phyloP scores from a whole-genome alignment of 768 basidiomycete genomes.

The Amyloporia xantha region DNA sequence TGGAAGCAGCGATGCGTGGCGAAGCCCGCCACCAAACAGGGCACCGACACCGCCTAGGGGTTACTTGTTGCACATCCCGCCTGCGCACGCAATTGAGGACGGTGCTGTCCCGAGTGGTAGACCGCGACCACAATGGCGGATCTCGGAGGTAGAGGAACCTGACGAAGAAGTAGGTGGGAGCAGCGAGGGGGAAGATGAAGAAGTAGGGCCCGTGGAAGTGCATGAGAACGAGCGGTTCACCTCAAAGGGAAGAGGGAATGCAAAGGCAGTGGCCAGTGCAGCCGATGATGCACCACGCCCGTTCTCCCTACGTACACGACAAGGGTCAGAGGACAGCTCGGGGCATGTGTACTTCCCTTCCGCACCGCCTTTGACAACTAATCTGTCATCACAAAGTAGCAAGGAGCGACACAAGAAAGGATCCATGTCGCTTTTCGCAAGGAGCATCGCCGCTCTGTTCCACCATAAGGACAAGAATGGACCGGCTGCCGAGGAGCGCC shows the following conservation, averaged over 20 bases:
- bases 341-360: not conserved
- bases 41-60: not conserved
- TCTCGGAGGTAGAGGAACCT: constrained; percentile 15
- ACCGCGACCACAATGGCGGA: constrained; percentile 20
- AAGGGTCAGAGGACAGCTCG: constrained; percentile 5
- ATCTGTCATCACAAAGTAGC: not conserved
- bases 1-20: not conserved
- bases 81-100: constrained; percentile 46
- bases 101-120: constrained; percentile 21
- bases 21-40: not conserved
- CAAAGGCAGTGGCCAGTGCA: not conserved
- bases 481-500: not conserved
- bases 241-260: constrained; percentile 11
- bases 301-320: constrained; percentile 12
- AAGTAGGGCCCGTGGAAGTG: constrained; percentile 30
- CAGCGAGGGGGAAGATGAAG: constrained; percentile 32
- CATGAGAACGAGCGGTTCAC: constrained; percentile 54
- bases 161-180: constrained; percentile 24
- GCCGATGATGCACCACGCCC: not conserved
- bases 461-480: constrained; percentile 9
- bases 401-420: constrained; percentile 11
- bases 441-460: constrained; percentile 42
- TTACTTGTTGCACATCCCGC: constrained; percentile 34
- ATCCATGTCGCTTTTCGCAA: constrained; percentile 29
- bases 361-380: not conserved